These are phyloP conservation scores for Podila clonocystis DNA, from an alignment of 192 early-diverging fungal genomes.

Conservation along the genomic window DNA sequence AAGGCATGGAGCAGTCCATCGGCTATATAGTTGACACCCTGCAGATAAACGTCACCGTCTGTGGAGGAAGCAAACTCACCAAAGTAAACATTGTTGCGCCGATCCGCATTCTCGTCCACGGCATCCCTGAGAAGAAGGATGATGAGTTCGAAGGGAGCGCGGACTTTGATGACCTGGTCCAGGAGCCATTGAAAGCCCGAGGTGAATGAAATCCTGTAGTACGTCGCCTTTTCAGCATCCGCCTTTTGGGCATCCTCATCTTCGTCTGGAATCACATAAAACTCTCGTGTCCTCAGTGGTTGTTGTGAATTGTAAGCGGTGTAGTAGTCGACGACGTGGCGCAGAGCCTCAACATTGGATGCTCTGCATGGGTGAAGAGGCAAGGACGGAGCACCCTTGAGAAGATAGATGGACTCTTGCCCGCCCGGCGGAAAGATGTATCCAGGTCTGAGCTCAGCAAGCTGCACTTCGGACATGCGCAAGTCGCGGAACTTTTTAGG, in stretches of 20 bases:
- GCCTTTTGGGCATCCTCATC: slow-evolving; percentile 9
- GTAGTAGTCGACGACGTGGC: slow-evolving; percentile 45
- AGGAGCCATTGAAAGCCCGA: slow-evolving; percentile 44
- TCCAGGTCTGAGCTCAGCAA: slow-evolving; percentile 32
- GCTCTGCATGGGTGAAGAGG: slow-evolving; percentile 47
- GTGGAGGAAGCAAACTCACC: slow-evolving; percentile 30
- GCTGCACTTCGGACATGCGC: slow-evolving; percentile 41
- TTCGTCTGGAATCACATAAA: slow-evolving; percentile 29
- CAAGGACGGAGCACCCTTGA: slow-evolving; percentile 42
- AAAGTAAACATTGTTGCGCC: slow-evolving; percentile 32
- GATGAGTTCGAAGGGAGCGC: slow-evolving; percentile 42
- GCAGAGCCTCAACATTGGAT: slow-evolving; percentile 41
- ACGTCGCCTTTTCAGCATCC: slow-evolving; percentile 7
- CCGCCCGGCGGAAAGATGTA: slow-evolving; percentile 48
- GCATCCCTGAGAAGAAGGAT: slow-evolving; percentile 44
- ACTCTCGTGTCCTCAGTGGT: slow-evolving; percentile 37
- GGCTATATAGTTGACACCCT: slow-evolving; percentile 46
- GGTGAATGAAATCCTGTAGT: slow-evolving; percentile 30
- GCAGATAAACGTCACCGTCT: slow-evolving; percentile 41
- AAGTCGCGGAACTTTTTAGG: slow-evolving; percentile 49
- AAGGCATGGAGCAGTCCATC: slow-evolving; percentile 44
- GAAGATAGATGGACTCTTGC: slow-evolving; percentile 48
- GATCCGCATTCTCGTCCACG: slow-evolving; percentile 40
- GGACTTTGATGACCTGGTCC: slow-evolving; percentile 46
- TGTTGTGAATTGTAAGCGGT: slow-evolving; percentile 43